Evolutionary conservation across 768 basidiomycete genomes (phyloP).

Genomic region (Fomitopsis serialis): DNA sequence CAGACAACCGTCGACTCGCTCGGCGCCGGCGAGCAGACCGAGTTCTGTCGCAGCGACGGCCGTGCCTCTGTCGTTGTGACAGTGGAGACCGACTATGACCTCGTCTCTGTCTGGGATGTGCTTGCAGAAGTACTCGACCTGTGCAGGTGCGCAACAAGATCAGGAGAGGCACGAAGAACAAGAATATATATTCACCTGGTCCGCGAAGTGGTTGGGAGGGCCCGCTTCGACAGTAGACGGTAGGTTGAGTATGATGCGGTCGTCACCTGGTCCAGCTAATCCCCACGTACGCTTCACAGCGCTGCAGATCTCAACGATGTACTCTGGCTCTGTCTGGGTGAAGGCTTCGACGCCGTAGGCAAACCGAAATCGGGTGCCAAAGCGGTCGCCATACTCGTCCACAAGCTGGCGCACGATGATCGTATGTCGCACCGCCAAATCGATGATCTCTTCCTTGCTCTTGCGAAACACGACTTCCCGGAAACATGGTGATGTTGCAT

Average conservation of each 20-base stretch:
- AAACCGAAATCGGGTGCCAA: slow-evolving; percentile 6
- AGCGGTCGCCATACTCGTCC: background rate
- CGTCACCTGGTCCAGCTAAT: slow-evolving; percentile 3
- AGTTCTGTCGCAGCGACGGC: no score
- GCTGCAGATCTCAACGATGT: slow-evolving; percentile 8
- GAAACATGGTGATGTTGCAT: slow-evolving; percentile 40
- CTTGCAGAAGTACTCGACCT: slow-evolving; percentile 9
- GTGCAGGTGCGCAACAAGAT: no score
- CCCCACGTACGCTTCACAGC: slow-evolving; percentile 8
- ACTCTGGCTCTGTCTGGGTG: slow-evolving; percentile 12
- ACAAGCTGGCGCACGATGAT: background rate
- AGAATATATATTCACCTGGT: no score
- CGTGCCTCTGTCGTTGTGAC: slow-evolving; percentile 14
- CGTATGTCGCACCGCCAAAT: slow-evolving; percentile 24
- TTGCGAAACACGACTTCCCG: slow-evolving; percentile 41
- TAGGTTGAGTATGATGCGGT: slow-evolving; percentile 9
- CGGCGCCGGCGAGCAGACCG: no score
- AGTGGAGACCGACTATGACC: slow-evolving; percentile 8
- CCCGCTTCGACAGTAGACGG: slow-evolving; percentile 9
- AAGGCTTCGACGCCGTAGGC: slow-evolving; percentile 9
- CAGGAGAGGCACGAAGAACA: no score
- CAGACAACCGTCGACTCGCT: no score
- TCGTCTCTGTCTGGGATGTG: slow-evolving; percentile 8
- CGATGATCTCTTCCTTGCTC: slow-evolving; percentile 34
- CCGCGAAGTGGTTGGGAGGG: slow-evolving; percentile 1